Base-by-base conservation (phyloP, 1,284 basidiomycete genomes). In the Pascua guehoae region DNA sequence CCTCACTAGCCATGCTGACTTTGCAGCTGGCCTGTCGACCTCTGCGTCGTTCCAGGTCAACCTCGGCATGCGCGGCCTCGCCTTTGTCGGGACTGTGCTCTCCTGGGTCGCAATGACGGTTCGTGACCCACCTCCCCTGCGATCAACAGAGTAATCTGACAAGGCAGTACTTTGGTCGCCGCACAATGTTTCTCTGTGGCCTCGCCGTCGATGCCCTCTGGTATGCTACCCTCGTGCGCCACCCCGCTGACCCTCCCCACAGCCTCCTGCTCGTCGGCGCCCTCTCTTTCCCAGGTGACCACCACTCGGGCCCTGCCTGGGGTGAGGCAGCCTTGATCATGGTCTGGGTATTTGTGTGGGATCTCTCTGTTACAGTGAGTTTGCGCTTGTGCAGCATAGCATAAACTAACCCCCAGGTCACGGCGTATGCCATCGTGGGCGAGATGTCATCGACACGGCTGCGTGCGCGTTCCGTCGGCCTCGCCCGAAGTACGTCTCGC, bases 401-500 rank as follows among this genome's bases (percentile, higher is more conserved):
- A 32, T 32, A 4, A 32, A 32, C 24, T 32, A 7, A 32, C 24
- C 17, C 76, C 76, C 18, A 79, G 77, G 24, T 32, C 24, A 32
- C 24, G 24, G 78, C 78, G 77, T 68, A 57, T 51, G 64, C 66
- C 49, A 61, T 79, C 41, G 75, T 79, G 41, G 75, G 75, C 11
- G 79, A 80, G 60, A 71, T 74, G n/a, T 64, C 70, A 0, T 75
- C 77, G 14, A 78, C 76, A 10, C 74, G 78, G 32, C 69, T 79
- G 4, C 70, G 79, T 45, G 70, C 75, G 49, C 81, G 81, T 67
- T 76, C 80, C 5, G 76, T 81, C 65, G 80, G 77, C 5, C 71
- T 82, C 12, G 61, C 65, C 12, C 72, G 80, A 36, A 77, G 74
- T 57, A 59, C 7, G 24, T 32, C 24, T 32, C 7, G 24, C 24